Evolutionary conservation across 139 green algal species (phyloP).

Genomic region (Chlorella sorokiniana): DNA sequence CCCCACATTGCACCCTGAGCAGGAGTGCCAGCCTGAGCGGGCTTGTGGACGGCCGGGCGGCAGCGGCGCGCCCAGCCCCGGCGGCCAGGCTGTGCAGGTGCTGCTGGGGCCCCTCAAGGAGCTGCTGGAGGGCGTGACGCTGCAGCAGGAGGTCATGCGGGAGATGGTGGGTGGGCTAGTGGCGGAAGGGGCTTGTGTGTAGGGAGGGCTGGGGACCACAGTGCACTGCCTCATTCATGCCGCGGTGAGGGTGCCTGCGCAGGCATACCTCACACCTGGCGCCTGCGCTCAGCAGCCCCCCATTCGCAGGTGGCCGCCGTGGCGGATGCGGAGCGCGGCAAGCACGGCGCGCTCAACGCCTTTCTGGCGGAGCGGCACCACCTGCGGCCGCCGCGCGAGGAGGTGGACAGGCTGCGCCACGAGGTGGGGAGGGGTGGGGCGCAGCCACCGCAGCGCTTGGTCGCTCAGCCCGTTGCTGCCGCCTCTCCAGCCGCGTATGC

Average conservation of each 20-base stretch:
- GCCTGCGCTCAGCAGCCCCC: slow-evolving; percentile 18
- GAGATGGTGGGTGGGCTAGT: slow-evolving; percentile 37
- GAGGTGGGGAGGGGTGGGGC: slow-evolving; percentile 5
- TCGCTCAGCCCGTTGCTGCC: not conserved
- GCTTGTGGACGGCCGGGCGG: not conserved
- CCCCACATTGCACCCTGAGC: not conserved
- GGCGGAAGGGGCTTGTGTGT: not conserved
- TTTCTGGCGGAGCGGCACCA: slow-evolving; percentile 48
- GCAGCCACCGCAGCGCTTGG: not conserved
- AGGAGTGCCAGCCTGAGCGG: slow-evolving; percentile 9
- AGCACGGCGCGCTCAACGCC: slow-evolving; percentile 49
- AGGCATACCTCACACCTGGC: slow-evolving; percentile 2
- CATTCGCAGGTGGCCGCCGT: slow-evolving; percentile 36
- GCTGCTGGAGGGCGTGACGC: slow-evolving; percentile 58
- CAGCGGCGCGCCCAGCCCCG: slow-evolving; percentile 8
- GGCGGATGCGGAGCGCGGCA: slow-evolving; percentile 63
- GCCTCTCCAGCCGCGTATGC: not conserved
- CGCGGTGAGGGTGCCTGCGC: no score
- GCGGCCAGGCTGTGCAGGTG: slow-evolving; percentile 22
- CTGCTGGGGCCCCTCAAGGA: slow-evolving; percentile 68
- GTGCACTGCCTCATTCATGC: not conserved
- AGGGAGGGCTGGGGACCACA: not conserved
- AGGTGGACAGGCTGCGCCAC: slow-evolving; percentile 40
- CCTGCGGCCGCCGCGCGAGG: slow-evolving; percentile 20
- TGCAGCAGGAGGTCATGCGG: slow-evolving; percentile 54